These are phyloP conservation scores for Colletotrichum orchidophilum DNA, from an alignment of 2,329 filamentous ascomycete species.

Conservation along the genomic window DNA sequence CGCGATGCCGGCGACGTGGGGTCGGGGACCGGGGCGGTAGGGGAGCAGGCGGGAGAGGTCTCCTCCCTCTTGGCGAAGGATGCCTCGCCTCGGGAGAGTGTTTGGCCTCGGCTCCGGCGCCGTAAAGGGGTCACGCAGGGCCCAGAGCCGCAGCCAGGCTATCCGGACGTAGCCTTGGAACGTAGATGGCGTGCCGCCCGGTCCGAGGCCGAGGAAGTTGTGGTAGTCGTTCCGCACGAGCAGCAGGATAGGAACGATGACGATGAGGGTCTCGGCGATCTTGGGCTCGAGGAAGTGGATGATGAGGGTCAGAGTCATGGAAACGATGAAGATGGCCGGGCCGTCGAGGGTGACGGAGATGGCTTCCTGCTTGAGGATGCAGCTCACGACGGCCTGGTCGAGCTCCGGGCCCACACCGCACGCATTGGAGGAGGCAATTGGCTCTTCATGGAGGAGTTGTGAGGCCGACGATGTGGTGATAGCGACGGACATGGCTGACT, in stretches of 20 bases:
- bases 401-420: conserved; percentile 40
- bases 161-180: conserved; percentile 78
- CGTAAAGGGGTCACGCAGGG: conserved; percentile 74
- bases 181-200: conserved; percentile 82
- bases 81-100: conserved; percentile 64
- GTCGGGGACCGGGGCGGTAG: conserved; percentile 69
- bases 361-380: conserved; percentile 55
- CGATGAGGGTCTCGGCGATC: conserved; percentile 59
- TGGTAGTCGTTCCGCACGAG: conserved; percentile 76
- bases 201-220: conserved; percentile 80
- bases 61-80: conserved; percentile 53
- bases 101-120: conserved; percentile 62
- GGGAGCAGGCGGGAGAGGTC: conserved; percentile 57
- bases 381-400: conserved; percentile 46
- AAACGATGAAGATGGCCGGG: conserved; percentile 54
- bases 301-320: conserved; percentile 57
- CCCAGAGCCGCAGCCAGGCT: conserved; percentile 76
- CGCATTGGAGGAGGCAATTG: conserved; percentile 12
- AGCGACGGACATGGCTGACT: conserved; percentile 31
- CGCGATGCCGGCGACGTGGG: conserved; percentile 77
- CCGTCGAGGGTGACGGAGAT: conserved; percentile 64
- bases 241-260: conserved; percentile 57
- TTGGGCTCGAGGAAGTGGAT: conserved; percentile 61
- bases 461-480: conserved; percentile 25
- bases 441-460: conserved; percentile 21